Conservation (phyloP, 768 basidiomycete species). For the Candolleomyces eurysporus region DNA sequence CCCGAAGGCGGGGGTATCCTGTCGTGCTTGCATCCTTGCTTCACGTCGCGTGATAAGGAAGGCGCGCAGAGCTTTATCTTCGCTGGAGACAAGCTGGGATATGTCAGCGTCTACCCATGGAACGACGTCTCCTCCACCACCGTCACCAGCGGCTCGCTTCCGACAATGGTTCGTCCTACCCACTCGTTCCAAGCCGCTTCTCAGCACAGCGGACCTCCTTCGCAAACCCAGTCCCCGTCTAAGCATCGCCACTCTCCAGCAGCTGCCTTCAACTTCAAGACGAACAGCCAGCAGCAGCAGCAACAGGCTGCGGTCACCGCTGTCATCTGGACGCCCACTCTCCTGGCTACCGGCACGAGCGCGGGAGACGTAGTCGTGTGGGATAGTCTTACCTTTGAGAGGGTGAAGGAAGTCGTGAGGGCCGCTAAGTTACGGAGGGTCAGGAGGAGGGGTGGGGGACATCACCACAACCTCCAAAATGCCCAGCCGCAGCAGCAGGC, state of each 20-base stretch:
- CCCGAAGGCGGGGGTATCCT: constrained; percentile 44
- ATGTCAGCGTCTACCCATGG: constrained; percentile 62
- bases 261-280: too few relatives aligned
- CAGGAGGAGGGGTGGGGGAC: background rate
- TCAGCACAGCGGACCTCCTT: constrained; percentile 31
- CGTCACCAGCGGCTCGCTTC: background rate
- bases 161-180: background rate
- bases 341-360: constrained; percentile 65
- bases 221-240: background rate
- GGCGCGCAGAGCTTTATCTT: constrained; percentile 51
- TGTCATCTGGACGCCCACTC: constrained; percentile 56
- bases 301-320: constrained; percentile 59
- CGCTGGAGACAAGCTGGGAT: constrained; percentile 64
- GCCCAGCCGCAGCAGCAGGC: background rate
- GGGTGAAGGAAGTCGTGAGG: constrained; percentile 52
- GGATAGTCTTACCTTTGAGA: constrained; percentile 63
- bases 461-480: background rate
- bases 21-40: constrained; percentile 49
- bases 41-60: constrained; percentile 29
- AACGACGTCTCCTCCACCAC: constrained; percentile 8
- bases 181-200: constrained; percentile 37
- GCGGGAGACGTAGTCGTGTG: constrained; percentile 59
- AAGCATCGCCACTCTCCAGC: too few relatives aligned
- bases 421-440: constrained; percentile 26
- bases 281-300: constrained; percentile 23